Base-by-base conservation (phyloP, 2,329 filamentous ascomycete species). In the Hypoxylon sp. region DNA sequence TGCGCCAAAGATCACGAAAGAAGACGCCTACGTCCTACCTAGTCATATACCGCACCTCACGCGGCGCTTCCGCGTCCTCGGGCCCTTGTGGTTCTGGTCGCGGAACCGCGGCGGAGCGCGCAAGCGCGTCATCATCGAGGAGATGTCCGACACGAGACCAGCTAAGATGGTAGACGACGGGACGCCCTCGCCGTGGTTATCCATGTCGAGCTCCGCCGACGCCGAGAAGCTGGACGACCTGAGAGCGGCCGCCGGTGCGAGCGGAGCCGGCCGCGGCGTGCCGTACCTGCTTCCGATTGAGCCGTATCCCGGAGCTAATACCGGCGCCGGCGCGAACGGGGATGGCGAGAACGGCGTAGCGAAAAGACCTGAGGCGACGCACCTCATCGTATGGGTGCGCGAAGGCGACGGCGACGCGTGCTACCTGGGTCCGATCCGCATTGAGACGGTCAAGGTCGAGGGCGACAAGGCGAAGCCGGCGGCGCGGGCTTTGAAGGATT, bases 1-100 rank as follows among this genome's bases (percentile, higher is more conserved):
- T 72, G 95, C 95, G 0, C 86, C 87, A 1, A 97, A 97, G 75
- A 87, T 97, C 64, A 86, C 79, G 1, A 85, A 89, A 58, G 78
- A 83, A 4, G 88, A 95, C 71, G 80, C 82, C 1, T 84, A 87
- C 62, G 78, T 97, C 6, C 61, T 49, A 0, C 26, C 46, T 2
- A 9, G 28, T 4, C 79, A 89, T 65, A 93, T 90, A 2, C 87
- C 87, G 82, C 79, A 80, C 0, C 81, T 94, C 14, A 74, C 80
- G 4, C 81, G 84, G 4, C 83, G 86, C 4, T 80, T 86, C 52
- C 82, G 84, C 7, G 88, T 90, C 0, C 79, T 95, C 12, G 89
- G 89, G 0, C 80, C 87, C 3, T 76, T 92, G 4, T 96, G 92
- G 92, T 90, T 81, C 55, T 72, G 71, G 45, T 73, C 77, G 73